phyloP scores from a whole-genome alignment of 306 rosid species.

The Vachellia pachyceras region DNA sequence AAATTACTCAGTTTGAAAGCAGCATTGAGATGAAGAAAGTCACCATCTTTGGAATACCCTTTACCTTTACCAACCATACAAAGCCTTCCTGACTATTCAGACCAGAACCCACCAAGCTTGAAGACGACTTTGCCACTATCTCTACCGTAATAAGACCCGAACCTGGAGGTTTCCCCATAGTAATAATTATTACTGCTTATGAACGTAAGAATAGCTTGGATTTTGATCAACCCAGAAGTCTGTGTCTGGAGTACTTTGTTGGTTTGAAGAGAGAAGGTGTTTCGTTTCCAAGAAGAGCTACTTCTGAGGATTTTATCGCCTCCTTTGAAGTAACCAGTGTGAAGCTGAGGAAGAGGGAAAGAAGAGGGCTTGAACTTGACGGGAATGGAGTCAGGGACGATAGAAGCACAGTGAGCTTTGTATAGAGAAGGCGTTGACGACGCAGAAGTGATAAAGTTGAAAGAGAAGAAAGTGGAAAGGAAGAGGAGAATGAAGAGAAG shows the following conservation, averaged over 20 bases:
- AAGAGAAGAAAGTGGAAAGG: not conserved
- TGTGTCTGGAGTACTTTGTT: conserved; percentile 8
- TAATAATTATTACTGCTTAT: not conserved
- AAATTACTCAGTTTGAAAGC: conserved; percentile 43
- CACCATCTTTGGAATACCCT: not conserved
- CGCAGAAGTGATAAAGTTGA: conserved; percentile 22
- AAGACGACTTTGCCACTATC: not conserved
- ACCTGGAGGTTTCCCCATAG: conserved; percentile 32
- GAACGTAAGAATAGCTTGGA: conserved; percentile 35
- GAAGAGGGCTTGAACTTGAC: not conserved
- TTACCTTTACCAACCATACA: conserved; percentile 43
- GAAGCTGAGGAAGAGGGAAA: not conserved
- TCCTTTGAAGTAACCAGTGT: conserved; percentile 37
- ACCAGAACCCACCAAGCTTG: conserved; percentile 50
- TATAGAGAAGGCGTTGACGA: not conserved
- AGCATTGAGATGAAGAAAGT: not conserved
- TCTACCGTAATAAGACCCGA: not conserved
- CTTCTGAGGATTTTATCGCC: not conserved
- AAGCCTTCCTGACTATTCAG: conserved; percentile 34
- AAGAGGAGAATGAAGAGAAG: conserved; percentile 9
- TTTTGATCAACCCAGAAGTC: conserved; percentile 37
- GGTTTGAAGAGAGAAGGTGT: not conserved
- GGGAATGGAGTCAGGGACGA: conserved; percentile 16
- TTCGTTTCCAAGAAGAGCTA: not conserved
- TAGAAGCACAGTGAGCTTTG: conserved; percentile 29